Conservation (phyloP, 108 stramenopile species). For the Ochromonas danica region DNA sequence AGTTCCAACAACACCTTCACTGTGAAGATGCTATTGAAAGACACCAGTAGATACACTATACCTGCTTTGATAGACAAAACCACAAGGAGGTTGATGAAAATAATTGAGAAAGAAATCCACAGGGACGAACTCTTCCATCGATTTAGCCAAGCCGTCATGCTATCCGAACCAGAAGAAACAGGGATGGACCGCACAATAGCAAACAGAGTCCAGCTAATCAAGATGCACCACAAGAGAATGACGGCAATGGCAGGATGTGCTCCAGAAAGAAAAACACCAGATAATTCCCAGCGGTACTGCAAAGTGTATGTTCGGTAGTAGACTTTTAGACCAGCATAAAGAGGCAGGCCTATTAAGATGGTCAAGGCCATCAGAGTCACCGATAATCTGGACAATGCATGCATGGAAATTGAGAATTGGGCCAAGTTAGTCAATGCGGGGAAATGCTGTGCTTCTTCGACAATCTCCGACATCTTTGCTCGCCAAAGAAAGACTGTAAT, state of each 20-base stretch:
- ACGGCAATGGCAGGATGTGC: background rate
- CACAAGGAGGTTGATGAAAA: background rate
- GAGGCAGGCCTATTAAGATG: background rate
- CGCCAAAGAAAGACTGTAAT: too few species aligned
- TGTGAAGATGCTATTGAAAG: background rate
- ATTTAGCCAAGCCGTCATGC: background rate
- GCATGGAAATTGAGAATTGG: background rate
- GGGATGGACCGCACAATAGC: too few species aligned
- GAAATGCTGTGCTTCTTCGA: too few species aligned
- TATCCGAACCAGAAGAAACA: too few species aligned
- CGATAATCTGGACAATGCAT: background rate
- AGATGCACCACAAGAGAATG: background rate
- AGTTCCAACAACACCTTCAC: background rate
- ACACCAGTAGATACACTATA: background rate
- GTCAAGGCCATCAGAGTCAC: background rate
- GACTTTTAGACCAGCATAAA: background rate
- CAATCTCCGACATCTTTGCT: too few species aligned
- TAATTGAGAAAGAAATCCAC: background rate
- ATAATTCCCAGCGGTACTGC: constrained; percentile 11
- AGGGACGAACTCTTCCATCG: background rate
- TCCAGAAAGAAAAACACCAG: constrained; percentile 22
- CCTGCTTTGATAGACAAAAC: background rate
- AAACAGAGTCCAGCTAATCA: too few species aligned
- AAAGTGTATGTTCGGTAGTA: constrained; percentile 2
- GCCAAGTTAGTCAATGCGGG: too few species aligned